phyloP scores from a whole-genome alignment of 208 protist species.

The Crithidia expoeki region DNA sequence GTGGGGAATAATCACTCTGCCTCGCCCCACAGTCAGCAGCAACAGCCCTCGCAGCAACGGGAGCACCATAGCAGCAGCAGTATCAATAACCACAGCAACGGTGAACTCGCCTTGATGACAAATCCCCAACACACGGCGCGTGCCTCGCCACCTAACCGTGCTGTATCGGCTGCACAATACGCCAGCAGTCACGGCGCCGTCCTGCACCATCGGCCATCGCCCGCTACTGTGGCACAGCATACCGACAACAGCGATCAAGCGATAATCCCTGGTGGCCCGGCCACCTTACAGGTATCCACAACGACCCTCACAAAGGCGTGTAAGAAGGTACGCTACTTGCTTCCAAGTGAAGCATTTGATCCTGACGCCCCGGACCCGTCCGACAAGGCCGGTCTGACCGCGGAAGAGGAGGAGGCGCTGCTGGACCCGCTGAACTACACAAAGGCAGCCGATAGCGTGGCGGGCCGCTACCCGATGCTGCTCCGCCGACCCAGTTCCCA shows the following conservation, averaged over 20 bases:
- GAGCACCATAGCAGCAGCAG: background rate
- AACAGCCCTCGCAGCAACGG: background rate
- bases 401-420: slow-evolving; percentile 44
- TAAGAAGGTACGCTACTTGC: slow-evolving; percentile 64
- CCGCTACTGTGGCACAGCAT: background rate
- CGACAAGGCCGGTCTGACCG: slow-evolving; percentile 32
- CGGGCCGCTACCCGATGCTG: slow-evolving; percentile 32
- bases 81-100: background rate
- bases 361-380: slow-evolving; percentile 43
- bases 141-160: background rate
- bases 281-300: slow-evolving; percentile 49
- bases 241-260: background rate
- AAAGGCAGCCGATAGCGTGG: slow-evolving; percentile 22
- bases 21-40: background rate
- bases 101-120: background rate
- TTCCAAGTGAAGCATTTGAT: slow-evolving; percentile 38
- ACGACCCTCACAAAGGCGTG: slow-evolving; percentile 59
- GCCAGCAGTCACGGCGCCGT: slow-evolving; percentile 6
- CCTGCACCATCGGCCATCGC: slow-evolving; percentile 16
- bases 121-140: background rate
- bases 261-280: background rate
- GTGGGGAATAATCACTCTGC: background rate
- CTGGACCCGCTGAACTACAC: slow-evolving; percentile 48
- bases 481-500: slow-evolving; percentile 30
- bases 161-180: slow-evolving; percentile 1